Evolutionary conservation across 306 rosid genomes (phyloP).

Genomic region (Quercus glauca): DNA sequence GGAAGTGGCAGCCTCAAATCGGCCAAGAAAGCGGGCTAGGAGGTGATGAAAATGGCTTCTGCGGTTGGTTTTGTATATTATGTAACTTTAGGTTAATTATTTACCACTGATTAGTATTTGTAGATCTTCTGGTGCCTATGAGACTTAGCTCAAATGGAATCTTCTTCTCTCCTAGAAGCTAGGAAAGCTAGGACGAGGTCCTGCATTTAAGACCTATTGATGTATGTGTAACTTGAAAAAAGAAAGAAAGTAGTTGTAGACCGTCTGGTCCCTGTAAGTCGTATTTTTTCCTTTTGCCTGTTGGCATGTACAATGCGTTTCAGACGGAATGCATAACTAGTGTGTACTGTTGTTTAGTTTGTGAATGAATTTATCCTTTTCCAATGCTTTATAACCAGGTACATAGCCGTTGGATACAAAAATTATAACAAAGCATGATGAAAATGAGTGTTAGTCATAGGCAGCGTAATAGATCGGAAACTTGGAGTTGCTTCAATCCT

Average conservation of each 20-base stretch:
- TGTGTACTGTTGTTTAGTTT: background rate
- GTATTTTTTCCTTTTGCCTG: background rate
- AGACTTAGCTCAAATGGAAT: no score
- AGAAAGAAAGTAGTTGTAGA: background rate
- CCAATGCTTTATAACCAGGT: background rate
- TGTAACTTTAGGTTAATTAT: slow-evolving; percentile 16
- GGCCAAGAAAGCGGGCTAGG: slow-evolving; percentile 62
- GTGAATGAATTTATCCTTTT: background rate
- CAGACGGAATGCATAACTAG: slow-evolving; percentile 30
- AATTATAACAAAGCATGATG: no score
- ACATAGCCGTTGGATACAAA: no score
- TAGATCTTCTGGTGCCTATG: background rate
- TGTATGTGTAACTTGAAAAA: no score
- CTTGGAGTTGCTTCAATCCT: no score
- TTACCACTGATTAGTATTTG: background rate
- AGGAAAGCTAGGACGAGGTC: no score
- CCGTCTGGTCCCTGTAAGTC: background rate
- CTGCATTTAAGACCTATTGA: no score
- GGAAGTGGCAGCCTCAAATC: slow-evolving; percentile 42
- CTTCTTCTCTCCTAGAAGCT: no score
- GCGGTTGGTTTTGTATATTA: slow-evolving; percentile 16
- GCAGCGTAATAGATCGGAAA: no score
- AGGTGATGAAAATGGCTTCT: slow-evolving; percentile 32
- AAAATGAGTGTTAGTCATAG: no score
- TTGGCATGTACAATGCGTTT: background rate